Conservation (phyloP, 768 basidiomycete genomes). For the Trametes cinnabarina region DNA sequence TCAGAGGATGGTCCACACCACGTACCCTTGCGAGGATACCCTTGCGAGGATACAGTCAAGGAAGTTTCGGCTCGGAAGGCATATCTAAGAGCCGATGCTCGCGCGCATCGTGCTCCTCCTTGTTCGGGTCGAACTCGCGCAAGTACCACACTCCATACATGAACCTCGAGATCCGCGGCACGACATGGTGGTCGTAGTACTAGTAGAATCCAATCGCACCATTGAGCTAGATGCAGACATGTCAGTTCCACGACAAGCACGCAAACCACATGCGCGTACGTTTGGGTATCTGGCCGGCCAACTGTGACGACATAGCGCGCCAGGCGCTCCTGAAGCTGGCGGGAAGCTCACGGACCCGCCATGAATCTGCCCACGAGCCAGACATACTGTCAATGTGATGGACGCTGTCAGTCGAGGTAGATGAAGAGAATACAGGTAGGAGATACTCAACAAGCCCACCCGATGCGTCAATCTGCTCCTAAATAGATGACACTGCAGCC, state of each 20-base stretch:
- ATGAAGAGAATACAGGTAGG: slow-evolving; percentile 37
- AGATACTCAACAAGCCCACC: slow-evolving; percentile 64
- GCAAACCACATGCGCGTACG: no score
- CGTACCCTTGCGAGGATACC: no score
- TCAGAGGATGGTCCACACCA: neutral
- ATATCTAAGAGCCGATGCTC: slow-evolving; percentile 68
- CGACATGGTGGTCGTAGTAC: slow-evolving; percentile 84
- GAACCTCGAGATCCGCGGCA: slow-evolving; percentile 72
- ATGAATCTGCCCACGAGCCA: slow-evolving; percentile 85
- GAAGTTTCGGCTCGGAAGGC: slow-evolving; percentile 72
- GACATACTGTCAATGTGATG: slow-evolving; percentile 56
- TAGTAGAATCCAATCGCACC: slow-evolving; percentile 81
- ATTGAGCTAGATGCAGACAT: slow-evolving; percentile 49
- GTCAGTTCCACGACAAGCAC: slow-evolving; percentile 30
- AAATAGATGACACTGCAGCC: slow-evolving; percentile 68
- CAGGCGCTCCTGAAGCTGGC: slow-evolving; percentile 70
- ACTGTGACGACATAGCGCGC: slow-evolving; percentile 54
- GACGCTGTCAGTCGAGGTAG: neutral
- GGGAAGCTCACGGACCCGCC: slow-evolving; percentile 77
- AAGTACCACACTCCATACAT: slow-evolving; percentile 84
- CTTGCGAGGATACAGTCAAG: slow-evolving; percentile 77
- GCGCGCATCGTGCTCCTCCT: slow-evolving; percentile 64
- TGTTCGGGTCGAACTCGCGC: slow-evolving; percentile 61
- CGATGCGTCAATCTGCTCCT: slow-evolving; percentile 66
- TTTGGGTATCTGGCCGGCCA: slow-evolving; percentile 76